phyloP scores from a whole-genome alignment of 352 stramenopile species.

The Halophytophthora batemanensis region DNA sequence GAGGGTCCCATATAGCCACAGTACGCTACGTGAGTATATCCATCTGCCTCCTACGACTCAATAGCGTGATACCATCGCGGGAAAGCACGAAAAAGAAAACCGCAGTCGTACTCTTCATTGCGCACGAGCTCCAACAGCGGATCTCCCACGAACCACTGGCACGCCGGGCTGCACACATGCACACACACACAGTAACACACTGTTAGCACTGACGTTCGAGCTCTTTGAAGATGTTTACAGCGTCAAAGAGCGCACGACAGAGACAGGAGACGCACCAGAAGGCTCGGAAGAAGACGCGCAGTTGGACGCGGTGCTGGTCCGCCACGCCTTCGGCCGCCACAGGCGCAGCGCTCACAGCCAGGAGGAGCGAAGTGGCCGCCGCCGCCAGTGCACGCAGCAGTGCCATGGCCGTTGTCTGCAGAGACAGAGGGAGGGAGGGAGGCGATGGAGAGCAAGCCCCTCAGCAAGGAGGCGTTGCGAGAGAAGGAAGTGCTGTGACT shows the following conservation, averaged over 20 bases:
- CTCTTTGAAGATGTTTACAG: neutral
- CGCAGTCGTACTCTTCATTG: constrained; percentile 45
- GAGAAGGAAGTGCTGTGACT: too few species aligned
- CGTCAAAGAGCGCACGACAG: neutral
- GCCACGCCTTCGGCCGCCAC: constrained; percentile 15
- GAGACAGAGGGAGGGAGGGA: constrained; percentile 4
- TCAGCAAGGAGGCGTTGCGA: too few species aligned
- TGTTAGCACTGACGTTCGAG: constrained; percentile 1
- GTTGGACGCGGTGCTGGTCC: constrained; percentile 44
- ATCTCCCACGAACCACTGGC: constrained; percentile 76
- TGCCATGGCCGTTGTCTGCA: constrained; percentile 9
- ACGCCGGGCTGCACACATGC: constrained; percentile 49
- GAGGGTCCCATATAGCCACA: constrained; percentile 1
- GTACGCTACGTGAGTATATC: neutral
- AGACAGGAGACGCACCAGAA: constrained; percentile 50
- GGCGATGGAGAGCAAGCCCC: constrained; percentile 4
- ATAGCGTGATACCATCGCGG: too few species aligned
- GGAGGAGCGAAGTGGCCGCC: constrained; percentile 18
- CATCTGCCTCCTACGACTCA: too few species aligned
- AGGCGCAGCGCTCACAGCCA: constrained; percentile 13
- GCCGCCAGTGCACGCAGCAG: constrained; percentile 16
- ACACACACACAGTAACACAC: neutral
- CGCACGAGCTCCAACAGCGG: constrained; percentile 69
- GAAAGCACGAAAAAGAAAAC: neutral
- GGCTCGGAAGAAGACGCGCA: constrained; percentile 69